These are phyloP conservation scores for Pseudogymnoascus sp. DNA, from an alignment of 2,329 filamentous ascomycete species.

Conservation along the genomic window DNA sequence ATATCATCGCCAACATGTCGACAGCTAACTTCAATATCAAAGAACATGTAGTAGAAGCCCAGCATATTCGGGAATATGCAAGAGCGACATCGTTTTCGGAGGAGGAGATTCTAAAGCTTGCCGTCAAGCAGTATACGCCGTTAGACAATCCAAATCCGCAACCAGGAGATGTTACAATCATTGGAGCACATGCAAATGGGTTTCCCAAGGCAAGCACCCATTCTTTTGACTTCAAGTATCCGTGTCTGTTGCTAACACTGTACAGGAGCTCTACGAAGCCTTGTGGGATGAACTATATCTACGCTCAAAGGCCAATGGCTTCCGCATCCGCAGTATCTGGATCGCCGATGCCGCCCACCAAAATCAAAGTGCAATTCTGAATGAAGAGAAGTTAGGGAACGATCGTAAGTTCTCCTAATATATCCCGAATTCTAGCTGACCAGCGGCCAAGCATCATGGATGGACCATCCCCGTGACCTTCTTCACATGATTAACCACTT, in stretches of 20 bases:
- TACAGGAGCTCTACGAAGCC: constrained; percentile 82
- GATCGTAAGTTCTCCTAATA: constrained; percentile 56
- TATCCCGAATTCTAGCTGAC: constrained; percentile 14
- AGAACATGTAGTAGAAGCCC: constrained; percentile 66
- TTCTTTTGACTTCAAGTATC: constrained; percentile 11
- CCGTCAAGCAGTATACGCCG: constrained; percentile 84
- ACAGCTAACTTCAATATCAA: constrained; percentile 52
- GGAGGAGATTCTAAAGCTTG: constrained; percentile 66
- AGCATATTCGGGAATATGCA: constrained; percentile 78
- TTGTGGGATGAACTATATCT: constrained; percentile 77
- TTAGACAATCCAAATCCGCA: constrained; percentile 60
- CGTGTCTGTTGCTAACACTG: not conserved
- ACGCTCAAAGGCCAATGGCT: constrained; percentile 48
- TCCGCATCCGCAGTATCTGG: constrained; percentile 77
- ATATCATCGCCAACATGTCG: constrained; percentile 15
- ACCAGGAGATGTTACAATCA: constrained; percentile 74
- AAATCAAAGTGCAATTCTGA: constrained; percentile 70
- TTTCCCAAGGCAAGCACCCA: constrained; percentile 67
- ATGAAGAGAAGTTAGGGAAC: constrained; percentile 70
- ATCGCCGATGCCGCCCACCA: constrained; percentile 86
- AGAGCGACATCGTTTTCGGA: constrained; percentile 65
- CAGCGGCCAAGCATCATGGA: constrained; percentile 62
- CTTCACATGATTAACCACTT: constrained; percentile 81
- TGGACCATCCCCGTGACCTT: constrained; percentile 78
- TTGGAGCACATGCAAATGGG: constrained; percentile 83